Evolutionary conservation across 1,139 yeast species (phyloP).

Genomic region (Wickerhamiella infanticola): DNA sequence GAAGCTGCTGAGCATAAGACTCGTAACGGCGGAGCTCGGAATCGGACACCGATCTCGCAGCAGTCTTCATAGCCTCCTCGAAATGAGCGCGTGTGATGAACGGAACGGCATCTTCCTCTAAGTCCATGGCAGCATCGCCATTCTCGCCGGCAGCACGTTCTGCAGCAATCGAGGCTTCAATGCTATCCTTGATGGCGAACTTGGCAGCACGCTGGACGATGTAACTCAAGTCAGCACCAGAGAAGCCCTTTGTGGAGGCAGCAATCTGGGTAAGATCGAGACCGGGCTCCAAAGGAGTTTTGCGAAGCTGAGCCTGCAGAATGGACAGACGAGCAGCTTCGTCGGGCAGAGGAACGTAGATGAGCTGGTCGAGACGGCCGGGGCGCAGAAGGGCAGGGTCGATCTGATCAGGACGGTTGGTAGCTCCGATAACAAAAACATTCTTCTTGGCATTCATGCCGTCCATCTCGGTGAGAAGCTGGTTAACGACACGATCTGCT

Average conservation of each 20-base stretch:
- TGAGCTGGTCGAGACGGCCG: slow-evolving; percentile 96
- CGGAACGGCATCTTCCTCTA: slow-evolving; percentile 75
- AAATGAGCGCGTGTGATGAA: slow-evolving; percentile 83
- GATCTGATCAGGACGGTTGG: slow-evolving; percentile 97
- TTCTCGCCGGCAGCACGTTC: slow-evolving; percentile 31
- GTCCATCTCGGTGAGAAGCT: slow-evolving; percentile 96
- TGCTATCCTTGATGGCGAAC: slow-evolving; percentile 94
- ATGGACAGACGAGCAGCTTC: slow-evolving; percentile 87
- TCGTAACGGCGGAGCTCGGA: slow-evolving; percentile 97
- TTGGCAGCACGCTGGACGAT: slow-evolving; percentile 98
- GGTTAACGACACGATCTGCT: slow-evolving; percentile 97
- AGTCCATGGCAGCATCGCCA: slow-evolving; percentile 31
- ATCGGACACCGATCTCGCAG: slow-evolving; percentile 92
- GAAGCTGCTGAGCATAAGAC: slow-evolving; percentile 94
- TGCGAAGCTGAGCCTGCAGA: slow-evolving; percentile 89
- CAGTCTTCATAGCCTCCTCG: slow-evolving; percentile 99
- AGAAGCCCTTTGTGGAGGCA: slow-evolving; percentile 85
- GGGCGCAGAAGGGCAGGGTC: slow-evolving; percentile 98
- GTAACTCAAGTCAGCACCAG: slow-evolving; percentile 97
- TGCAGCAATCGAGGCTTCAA: slow-evolving; percentile 54
- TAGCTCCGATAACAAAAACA: slow-evolving; percentile 97
- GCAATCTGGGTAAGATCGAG: slow-evolving; percentile 79
- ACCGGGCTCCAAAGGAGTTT: slow-evolving; percentile 97
- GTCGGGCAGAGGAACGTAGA: slow-evolving; percentile 96
- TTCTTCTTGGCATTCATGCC: slow-evolving; percentile 99